Evolutionary conservation across 164 flowering plant species (phyloP), one percentile per base, ranked within the genome.

Genomic region (Stephania yunnanensis): DNA sequence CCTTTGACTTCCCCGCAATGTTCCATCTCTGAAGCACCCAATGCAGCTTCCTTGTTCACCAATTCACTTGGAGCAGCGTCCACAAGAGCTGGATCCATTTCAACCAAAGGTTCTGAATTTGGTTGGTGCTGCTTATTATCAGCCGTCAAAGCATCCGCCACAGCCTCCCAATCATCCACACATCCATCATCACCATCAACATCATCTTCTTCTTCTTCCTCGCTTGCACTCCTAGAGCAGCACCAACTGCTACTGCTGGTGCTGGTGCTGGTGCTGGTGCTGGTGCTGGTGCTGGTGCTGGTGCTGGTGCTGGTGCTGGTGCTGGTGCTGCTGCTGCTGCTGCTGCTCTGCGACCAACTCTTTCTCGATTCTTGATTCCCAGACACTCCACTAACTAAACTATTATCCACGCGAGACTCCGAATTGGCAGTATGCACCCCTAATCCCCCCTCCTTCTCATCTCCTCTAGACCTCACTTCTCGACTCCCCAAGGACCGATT

Each of bases 131-230:
- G 80, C 79, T 91, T 82, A 63, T 88, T 88, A 74, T 83, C 81
- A 5, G 90, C 88, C 2, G 84, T 84, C 64, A 92, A 82, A 12
- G 95, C 97, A 84, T 92, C 95, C 0, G 97, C 95, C 15, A 83
- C 72, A 10, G 85, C 80, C 75, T 82, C 84, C 84, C 84, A 82
- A 61, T 82, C 97, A 71, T 89, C 95, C 76, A 87, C 75, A 72
- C 91, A 84, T 10, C 74, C 90, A 75, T 86, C 92, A 31, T 86
- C 90, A 42, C 20, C 71, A 15, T 31, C 70, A 10, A 9, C 31
- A 53, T 72, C 77, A 68, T 69, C 72, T 31, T 61, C 74, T 69
- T 44, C 67, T n/a, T 70, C 78, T 29, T 63, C 69, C 1, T 61
- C 69, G 31, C 86, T 86, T 10, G 87, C 76, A 68, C 78, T 84